A percentile compares a stretch with the other conserved stretches of the same genome.
phyloP scores from a whole-genome alignment of 2,329 filamentous ascomycete genomes.

The Cladophialophora psammophila region DNA sequence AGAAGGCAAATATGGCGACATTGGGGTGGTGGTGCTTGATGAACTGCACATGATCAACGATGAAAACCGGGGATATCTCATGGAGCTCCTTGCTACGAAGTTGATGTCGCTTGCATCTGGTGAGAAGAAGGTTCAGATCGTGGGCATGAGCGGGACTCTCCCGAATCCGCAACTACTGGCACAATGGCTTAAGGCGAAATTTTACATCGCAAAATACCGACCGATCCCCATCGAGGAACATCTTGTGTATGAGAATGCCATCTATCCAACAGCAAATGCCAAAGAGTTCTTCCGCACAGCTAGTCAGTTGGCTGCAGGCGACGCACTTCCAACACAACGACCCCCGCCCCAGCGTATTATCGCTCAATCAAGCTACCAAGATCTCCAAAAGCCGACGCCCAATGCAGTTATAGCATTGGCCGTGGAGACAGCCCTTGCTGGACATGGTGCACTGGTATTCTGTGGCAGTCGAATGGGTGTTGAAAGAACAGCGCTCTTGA shows the following conservation, averaged over 20 bases:
- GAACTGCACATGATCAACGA: conserved; percentile 86
- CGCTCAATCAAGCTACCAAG: conserved; percentile 63
- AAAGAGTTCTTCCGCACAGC: conserved; percentile 66
- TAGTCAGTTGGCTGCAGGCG: conserved; percentile 55
- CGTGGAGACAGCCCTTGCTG: conserved; percentile 71
- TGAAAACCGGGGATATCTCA: conserved; percentile 74
- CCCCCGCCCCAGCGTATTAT: conserved; percentile 52
- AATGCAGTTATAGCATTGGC: conserved; percentile 76
- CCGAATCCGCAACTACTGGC: conserved; percentile 74
- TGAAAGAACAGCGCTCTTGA: conserved; percentile 71
- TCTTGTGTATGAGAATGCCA: conserved; percentile 72
- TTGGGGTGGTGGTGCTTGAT: conserved; percentile 74
- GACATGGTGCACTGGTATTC: conserved; percentile 76
- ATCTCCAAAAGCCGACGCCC: conserved; percentile 69
- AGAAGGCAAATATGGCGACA: conserved; percentile 69
- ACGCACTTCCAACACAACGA: conserved; percentile 45
- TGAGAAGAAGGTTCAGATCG: conserved; percentile 64
- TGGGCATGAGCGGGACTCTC: conserved; percentile 82
- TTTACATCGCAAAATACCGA: conserved; percentile 74
- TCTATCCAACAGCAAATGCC: conserved; percentile 70
- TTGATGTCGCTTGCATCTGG: conserved; percentile 67
- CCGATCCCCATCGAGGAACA: conserved; percentile 79
- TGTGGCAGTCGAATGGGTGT: conserved; percentile 72
- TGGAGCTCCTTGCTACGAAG: conserved; percentile 78
- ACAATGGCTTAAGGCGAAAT: conserved; percentile 73